A percentile compares a stretch with the other conserved stretches of the same genome.
These are phyloP conservation scores for Bimuria novae-zelandiae DNA, from an alignment of 2,329 filamentous ascomycete species.

Conservation along the genomic window DNA sequence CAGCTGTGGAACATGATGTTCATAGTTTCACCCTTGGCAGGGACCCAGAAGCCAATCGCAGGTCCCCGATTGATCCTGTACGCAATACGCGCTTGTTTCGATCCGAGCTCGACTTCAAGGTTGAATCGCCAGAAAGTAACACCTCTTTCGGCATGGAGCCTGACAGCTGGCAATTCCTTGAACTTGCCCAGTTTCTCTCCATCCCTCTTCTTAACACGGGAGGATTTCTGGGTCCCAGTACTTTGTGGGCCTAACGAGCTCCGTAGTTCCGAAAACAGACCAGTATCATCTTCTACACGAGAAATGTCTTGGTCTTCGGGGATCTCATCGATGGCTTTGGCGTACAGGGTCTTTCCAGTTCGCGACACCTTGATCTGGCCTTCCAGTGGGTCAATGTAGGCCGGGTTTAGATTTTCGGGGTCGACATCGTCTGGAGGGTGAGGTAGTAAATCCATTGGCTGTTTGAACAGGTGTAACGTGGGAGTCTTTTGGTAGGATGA, in stretches of 20 bases:
- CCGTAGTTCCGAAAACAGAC: conserved; percentile 74
- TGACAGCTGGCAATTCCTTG: conserved; percentile 79
- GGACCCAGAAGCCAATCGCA: conserved; percentile 91
- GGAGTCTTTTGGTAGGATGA: conserved; percentile 83
- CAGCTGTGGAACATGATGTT: conserved; percentile 99
- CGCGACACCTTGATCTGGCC: conserved; percentile 85
- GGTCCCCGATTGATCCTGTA: conserved; percentile 95
- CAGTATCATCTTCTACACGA: conserved; percentile 75
- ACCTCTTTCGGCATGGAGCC: conserved; percentile 82
- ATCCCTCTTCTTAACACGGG: conserved; percentile 62
- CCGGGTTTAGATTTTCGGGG: conserved; percentile 67
- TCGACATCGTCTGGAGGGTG: conserved; percentile 74
- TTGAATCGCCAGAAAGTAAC: conserved; percentile 98
- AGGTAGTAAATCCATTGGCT: conserved; percentile 80
- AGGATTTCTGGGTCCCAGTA: conserved; percentile 39
- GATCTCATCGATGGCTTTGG: conserved; percentile 85
- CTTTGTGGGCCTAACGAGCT: conserved; percentile 55
- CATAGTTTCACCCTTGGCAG: conserved; percentile 82
- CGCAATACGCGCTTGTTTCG: conserved; percentile 81
- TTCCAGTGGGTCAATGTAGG: conserved; percentile 88
- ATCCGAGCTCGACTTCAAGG: conserved; percentile 83
- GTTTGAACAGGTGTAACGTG: conserved; percentile 80
- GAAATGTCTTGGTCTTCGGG: conserved; percentile 80
- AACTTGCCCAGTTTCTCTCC: conserved; percentile 82
- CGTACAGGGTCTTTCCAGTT: conserved; percentile 83